Conservation (phyloP, 179 eudicot genomes). For the Sideroxylon spinosum region DNA sequence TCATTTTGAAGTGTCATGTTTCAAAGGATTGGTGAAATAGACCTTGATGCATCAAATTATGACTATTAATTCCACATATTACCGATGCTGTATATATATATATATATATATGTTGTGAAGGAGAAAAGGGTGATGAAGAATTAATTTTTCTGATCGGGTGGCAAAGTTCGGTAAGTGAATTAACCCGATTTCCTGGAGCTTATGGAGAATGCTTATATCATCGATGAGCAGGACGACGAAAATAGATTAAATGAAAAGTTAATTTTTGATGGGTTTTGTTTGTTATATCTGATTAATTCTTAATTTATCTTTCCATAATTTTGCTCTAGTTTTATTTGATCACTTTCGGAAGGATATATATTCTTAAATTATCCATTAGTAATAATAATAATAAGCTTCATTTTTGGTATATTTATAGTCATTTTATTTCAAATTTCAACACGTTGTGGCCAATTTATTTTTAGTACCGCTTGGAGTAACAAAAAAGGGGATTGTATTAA, state of each 20-base stretch:
- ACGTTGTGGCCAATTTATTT: too few relatives aligned
- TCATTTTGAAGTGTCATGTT: neutral
- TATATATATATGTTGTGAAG: neutral
- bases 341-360: too few relatives aligned
- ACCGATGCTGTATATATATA: neutral
- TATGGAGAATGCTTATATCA: neutral
- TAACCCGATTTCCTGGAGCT: conserved; percentile 4
- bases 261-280: neutral
- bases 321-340: too few relatives aligned
- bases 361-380: neutral
- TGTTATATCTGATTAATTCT: neutral
- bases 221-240: neutral
- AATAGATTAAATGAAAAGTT: neutral
- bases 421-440: too few relatives aligned
- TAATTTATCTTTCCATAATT: neutral
- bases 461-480: too few relatives aligned
- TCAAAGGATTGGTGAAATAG: neutral
- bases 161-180: neutral
- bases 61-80: neutral
- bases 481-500: too few relatives aligned
- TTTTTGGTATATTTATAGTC: too few relatives aligned
- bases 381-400: neutral
- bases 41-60: neutral
- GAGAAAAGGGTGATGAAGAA: neutral
- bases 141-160: neutral